Base-by-base conservation (phyloP, 2,329 filamentous ascomycete genomes). In the Lasiodiplodia hormozganensis region DNA sequence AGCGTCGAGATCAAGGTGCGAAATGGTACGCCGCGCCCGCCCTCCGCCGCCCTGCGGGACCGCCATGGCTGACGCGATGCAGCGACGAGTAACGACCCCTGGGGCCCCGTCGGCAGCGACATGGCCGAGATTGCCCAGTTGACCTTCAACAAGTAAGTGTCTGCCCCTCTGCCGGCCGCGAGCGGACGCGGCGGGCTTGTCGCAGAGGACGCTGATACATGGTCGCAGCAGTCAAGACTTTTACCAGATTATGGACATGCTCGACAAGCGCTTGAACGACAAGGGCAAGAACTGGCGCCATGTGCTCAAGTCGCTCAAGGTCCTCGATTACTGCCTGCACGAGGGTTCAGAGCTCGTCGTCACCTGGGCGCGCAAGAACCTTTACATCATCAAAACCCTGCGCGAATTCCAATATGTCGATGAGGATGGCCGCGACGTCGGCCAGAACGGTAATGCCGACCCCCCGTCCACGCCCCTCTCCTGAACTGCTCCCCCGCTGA, bases 211-310 rank as follows among this genome's bases (percentile, higher is more conserved):
- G 73, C 76, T 79, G 72, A 79, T 71, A 53, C 53, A 67, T 53
- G 25, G 68, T 49, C 57, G 43, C 74, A 97, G 95, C 78, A 94
- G 94, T 43, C 95, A 92, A 81, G 96, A 98, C 80, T 99, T 99
- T 84, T 97, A 97, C 84, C 95, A 99, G 80, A 97, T 99, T 76
- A 97, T 99, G 91, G 96, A 99, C 80, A 99, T 99, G 93, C 86
- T 99, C 73, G 96, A 99, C 83, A 98, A 98, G 85, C 91, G 96
- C 73, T 85, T 99, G 76, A 99, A 99, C 76, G 96, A 99, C 82
- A 98, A 99, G 82, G 96, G 96, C 77, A 99, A 98, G 86, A 99
- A 99, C 80, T 99, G 96, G 96, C 90, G 96, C 75, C 96, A 99
- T 79, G 96, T 99, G 14, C 85, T 99, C 70, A 99, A 99, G 82